Conservation (phyloP, 179 eudicot genomes). For the Spergularia azorica region DNA sequence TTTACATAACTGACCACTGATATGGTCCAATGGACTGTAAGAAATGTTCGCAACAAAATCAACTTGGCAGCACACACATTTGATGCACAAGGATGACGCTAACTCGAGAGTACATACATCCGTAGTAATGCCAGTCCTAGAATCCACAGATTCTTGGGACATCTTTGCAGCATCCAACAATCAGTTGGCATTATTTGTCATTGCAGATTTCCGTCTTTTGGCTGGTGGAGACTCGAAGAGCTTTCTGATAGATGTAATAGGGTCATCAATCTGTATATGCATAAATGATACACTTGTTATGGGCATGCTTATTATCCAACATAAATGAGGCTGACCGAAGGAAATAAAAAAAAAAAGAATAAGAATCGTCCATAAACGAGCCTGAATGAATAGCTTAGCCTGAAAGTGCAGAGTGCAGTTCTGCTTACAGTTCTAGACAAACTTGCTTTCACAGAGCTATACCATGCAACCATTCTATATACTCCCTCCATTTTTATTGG, state of each 20-base stretch:
- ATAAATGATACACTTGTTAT: background rate
- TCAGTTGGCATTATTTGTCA: conserved; percentile 25
- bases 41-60: background rate
- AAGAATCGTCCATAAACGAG: background rate
- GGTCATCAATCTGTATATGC: conserved; percentile 73
- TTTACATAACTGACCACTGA: conserved; percentile 4
- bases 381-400: background rate
- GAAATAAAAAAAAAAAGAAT: background rate
- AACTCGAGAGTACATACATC: background rate
- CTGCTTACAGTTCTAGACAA: background rate
- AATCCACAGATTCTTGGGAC: background rate
- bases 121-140: background rate
- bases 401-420: background rate
- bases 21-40: conserved; percentile 3
- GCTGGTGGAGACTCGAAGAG: conserved; percentile 64
- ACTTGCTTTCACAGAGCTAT: background rate
- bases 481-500: too few species aligned
- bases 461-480: background rate
- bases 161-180: background rate
- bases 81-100: conserved; percentile 9
- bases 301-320: background rate
- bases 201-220: conserved; percentile 39
- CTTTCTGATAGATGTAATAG: conserved; percentile 55
- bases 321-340: background rate
- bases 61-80: background rate